Conservation (phyloP, 352 stramenopile species). For the Phytophthora megakarya region DNA sequence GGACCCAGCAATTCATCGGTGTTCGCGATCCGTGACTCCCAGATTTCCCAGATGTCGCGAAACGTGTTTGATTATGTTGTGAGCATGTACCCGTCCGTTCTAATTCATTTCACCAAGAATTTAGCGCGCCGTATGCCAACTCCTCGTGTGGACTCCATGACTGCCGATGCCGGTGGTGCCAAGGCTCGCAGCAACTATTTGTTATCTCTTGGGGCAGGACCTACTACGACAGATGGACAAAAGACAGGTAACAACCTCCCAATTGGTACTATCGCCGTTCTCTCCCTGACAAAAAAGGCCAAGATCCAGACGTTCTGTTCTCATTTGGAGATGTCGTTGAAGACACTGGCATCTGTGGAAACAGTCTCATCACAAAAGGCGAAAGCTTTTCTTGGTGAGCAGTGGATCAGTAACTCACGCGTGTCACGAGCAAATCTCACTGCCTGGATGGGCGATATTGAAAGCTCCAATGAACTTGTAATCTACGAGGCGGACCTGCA, state of each 20-base stretch:
- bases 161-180: conserved; percentile 36
- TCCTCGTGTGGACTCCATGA: conserved; percentile 40
- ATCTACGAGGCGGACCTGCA: conserved; percentile 82
- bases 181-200: conserved; percentile 55
- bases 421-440: conserved; percentile 71
- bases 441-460: conserved; percentile 83
- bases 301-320: conserved; percentile 80
- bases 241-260: conserved; percentile 41
- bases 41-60: conserved; percentile 88
- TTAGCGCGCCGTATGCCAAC: conserved; percentile 65
- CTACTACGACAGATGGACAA: conserved; percentile 24
- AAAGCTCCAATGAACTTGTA: conserved; percentile 76
- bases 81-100: conserved; percentile 60
- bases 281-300: conserved; percentile 77
- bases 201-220: conserved; percentile 56
- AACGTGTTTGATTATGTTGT: conserved; percentile 89
- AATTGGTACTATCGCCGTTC: conserved; percentile 75
- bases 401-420: conserved; percentile 76
- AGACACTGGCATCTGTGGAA: conserved; percentile 68
- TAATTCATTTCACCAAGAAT: conserved; percentile 85
- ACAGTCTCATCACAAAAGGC: conserved; percentile 79
- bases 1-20: conserved; percentile 79
- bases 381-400: conserved; percentile 55
- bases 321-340: conserved; percentile 62
- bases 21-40: conserved; percentile 85